Evolutionary conservation across 2,329 filamentous ascomycete genomes (phyloP).

Genomic region (Clarireedia homoeocarpa): DNA sequence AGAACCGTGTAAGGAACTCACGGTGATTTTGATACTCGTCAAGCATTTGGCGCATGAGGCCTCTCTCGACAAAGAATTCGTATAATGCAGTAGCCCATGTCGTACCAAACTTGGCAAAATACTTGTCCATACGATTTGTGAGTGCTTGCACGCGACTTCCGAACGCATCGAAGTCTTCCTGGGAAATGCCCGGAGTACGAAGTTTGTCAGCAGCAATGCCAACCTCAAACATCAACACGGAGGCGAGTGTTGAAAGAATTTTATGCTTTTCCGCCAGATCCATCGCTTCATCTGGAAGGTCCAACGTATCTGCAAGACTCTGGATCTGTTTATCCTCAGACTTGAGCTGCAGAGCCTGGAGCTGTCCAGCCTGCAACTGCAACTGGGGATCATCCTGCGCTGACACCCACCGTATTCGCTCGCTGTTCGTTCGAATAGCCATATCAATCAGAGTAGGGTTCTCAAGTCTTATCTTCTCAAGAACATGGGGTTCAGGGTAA

Average conservation of each 20-base stretch:
- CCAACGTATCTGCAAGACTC: conserved; percentile 39
- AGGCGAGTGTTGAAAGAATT: conserved; percentile 55
- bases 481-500: conserved; percentile 17
- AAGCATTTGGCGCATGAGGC: conserved; percentile 60
- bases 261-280: conserved; percentile 52
- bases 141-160: conserved; percentile 9
- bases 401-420: conserved; percentile 50
- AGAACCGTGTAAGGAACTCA: conserved; percentile 67
- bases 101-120: conserved; percentile 43
- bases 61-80: conserved; percentile 62
- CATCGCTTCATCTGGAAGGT: conserved; percentile 49
- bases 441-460: conserved; percentile 47
- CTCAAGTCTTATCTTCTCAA: conserved; percentile 42
- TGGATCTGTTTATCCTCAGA: conserved; percentile 39
- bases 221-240: conserved; percentile 30
- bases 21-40: conserved; percentile 61
- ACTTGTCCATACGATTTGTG: conserved; percentile 30
- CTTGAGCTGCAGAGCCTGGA: conserved; percentile 36
- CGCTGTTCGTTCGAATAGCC: conserved; percentile 49
- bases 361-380: conserved; percentile 38
- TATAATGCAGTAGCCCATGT: conserved; percentile 65
- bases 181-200: conserved; percentile 4
- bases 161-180: conserved; percentile 9
- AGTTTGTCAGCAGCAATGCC: conserved; percentile 2
- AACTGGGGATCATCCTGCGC: conserved; percentile 42